Conservation (phyloP, 164 flowering plant genomes). For the Hamamelis virginiana region DNA sequence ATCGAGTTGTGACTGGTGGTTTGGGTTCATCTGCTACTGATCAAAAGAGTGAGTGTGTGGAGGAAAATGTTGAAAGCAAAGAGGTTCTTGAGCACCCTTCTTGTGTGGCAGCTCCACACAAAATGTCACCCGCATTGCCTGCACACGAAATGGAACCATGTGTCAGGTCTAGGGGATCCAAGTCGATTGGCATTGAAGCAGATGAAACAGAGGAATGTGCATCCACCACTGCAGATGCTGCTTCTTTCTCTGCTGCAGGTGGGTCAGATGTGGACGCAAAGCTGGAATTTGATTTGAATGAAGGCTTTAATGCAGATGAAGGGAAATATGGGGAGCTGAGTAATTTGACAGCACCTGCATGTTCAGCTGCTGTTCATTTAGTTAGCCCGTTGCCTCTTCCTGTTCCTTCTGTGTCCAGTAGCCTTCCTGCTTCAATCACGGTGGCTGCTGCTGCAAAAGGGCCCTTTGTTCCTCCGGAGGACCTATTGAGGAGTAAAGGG, state of each 20-base stretch:
- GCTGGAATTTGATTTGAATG: conserved; percentile 87
- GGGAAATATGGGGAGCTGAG: conserved; percentile 45
- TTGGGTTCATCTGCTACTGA: conserved; percentile 17
- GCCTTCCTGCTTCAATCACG: conserved; percentile 64
- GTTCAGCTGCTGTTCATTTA: conserved; percentile 32
- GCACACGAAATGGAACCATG: conserved; percentile 22
- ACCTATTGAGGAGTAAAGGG: conserved; percentile 50
- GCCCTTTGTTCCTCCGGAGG: conserved; percentile 75
- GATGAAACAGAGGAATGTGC: conserved; percentile 40
- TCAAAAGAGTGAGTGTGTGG: conserved; percentile 19
- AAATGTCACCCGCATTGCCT: conserved; percentile 16
- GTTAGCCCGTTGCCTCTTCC: conserved; percentile 41
- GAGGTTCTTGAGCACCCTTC: conserved; percentile 21
- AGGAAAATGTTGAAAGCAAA: conserved; percentile 28
- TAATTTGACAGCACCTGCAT: conserved; percentile 20
- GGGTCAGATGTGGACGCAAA: conserved; percentile 45
- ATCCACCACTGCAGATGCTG: conserved; percentile 35
- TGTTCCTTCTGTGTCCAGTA: conserved; percentile 36
- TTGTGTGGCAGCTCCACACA: conserved; percentile 20
- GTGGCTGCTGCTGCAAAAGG: conserved; percentile 94
- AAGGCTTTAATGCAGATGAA: conserved; percentile 75
- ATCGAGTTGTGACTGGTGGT: conserved; percentile 19
- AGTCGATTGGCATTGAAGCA: conserved; percentile 23
- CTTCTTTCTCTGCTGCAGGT: conserved; percentile 31
- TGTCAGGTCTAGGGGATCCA: conserved; percentile 21